phyloP scores from a whole-genome alignment of 768 basidiomycete genomes.

The Russula compacta region DNA sequence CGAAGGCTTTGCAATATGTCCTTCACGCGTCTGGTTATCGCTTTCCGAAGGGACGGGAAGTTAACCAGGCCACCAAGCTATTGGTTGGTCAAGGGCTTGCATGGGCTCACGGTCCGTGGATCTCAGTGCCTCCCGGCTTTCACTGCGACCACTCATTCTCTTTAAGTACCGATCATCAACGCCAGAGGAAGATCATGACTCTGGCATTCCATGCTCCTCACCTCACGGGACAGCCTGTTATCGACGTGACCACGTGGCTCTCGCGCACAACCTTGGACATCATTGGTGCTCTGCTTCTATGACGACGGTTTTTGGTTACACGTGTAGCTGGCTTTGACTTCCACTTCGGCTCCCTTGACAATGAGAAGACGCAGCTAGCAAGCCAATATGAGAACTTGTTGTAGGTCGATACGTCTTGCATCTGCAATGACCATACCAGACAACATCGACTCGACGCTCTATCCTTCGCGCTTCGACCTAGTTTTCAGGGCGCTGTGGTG shows the following conservation, averaged over 20 bases:
- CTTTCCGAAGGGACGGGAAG: slow-evolving; percentile 16
- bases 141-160: background rate
- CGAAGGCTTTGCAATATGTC: slow-evolving; percentile 26
- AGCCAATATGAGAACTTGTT: slow-evolving; percentile 13
- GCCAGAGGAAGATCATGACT: slow-evolving; percentile 25
- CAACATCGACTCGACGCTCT: slow-evolving; percentile 16
- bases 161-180: slow-evolving; percentile 21
- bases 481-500: slow-evolving; percentile 15
- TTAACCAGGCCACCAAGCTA: slow-evolving; percentile 10
- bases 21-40: slow-evolving; percentile 26
- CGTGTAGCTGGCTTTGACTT: slow-evolving; percentile 15
- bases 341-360: slow-evolving; percentile 13
- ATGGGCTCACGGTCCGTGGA: slow-evolving; percentile 19
- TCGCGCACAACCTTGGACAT: slow-evolving; percentile 24
- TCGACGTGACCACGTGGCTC: slow-evolving; percentile 23
- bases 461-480: slow-evolving; percentile 11
- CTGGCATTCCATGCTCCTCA: slow-evolving; percentile 25
- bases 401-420: background rate
- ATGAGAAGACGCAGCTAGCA: background rate
- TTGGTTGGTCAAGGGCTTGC: slow-evolving; percentile 20
- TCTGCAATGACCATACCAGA: background rate
- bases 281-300: slow-evolving; percentile 10
- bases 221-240: background rate
- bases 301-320: background rate
- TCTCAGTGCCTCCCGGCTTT: background rate